Evolutionary conservation across 805 yeast genomes (phyloP).

Genomic region (Spathaspora sp.): DNA sequence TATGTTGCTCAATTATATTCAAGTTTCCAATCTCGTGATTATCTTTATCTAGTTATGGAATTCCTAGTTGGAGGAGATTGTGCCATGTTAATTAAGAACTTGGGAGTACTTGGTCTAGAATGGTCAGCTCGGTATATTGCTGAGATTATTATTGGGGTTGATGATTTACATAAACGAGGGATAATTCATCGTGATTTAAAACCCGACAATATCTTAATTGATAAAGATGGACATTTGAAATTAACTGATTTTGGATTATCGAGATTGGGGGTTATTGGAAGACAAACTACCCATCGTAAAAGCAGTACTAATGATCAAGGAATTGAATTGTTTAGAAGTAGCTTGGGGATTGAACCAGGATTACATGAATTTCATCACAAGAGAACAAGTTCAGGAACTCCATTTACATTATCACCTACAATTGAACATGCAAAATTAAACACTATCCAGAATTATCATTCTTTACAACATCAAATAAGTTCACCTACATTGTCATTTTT

Average conservation of each 20-base stretch:
- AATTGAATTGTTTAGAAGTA: slow-evolving; percentile 35
- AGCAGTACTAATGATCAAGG: slow-evolving; percentile 42
- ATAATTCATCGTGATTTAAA: slow-evolving; percentile 93
- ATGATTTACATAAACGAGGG: slow-evolving; percentile 82
- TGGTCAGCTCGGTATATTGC: slow-evolving; percentile 88
- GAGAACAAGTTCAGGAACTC: slow-evolving; percentile 40
- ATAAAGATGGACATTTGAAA: slow-evolving; percentile 82
- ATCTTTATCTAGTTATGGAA: slow-evolving; percentile 92
- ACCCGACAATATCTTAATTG: slow-evolving; percentile 90
- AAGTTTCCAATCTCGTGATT: slow-evolving; percentile 85
- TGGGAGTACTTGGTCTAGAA: slow-evolving; percentile 79
- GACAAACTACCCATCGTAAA: slow-evolving; percentile 56
- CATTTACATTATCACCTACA: slow-evolving; percentile 41
- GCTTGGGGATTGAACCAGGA: slow-evolving; percentile 19
- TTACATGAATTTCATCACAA: slow-evolving; percentile 23
- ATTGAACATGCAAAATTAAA: slow-evolving; percentile 22
- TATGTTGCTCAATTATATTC: slow-evolving; percentile 87
- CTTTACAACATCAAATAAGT: slow-evolving; percentile 1
- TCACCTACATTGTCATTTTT: slow-evolving; percentile 8
- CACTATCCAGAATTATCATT: neutral
- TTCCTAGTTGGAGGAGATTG: slow-evolving; percentile 94
- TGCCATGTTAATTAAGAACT: slow-evolving; percentile 75
- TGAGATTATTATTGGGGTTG: slow-evolving; percentile 87
- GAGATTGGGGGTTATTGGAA: slow-evolving; percentile 79
- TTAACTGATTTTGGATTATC: slow-evolving; percentile 94